Base-by-base conservation (phyloP, 2,329 filamentous ascomycete genomes). In the Scedosporium minutisporum region DNA sequence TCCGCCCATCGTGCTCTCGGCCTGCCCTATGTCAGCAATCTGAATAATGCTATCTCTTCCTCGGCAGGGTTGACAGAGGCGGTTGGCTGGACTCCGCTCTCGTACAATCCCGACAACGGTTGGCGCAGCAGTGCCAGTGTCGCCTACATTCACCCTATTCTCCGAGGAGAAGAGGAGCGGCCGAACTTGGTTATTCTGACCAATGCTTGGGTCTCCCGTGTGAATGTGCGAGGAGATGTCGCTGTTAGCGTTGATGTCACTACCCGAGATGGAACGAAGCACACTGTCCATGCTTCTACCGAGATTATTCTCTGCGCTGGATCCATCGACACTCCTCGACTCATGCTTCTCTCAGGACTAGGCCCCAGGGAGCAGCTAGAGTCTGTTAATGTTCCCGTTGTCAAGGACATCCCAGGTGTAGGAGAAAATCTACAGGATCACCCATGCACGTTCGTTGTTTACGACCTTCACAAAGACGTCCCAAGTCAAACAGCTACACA, bases 401-500 rank as follows among this genome's bases (percentile, higher is more conserved):
- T 85, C 61, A 76, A 78, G 66, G 80, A 86, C 67, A 77, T 86
- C 44, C 80, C 82, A 12, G 83, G 82, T 60, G 83, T 87, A 10
- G 84, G 84, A 63, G 80, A 83, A 73, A 87, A 87, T 71, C 76
- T 87, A 33, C 76, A 82, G n/a, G 84, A 87, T 68, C 84, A 87
- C 69, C 80, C 81, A 18, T 82, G 85, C 72, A 82, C 79, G 63
- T 83, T 84, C 69, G 82, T 84, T 71, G 82, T 84, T 73, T 84
- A 89, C 87, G 90, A 95, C 77, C 83, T 96, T 68, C 91, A 91
- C 77, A 85, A 84, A 72, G 88, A 88, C 33, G 89, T 80, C 1
- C 90, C 90, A 14, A 89, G 91, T 77, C 88, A 93, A 78, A 95
- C 90, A 59, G 93, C 90, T 71, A 93, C 93, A 89, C 90, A 95